phyloP scores from a whole-genome alignment of 805 yeast species.

The Kuraishia hungarica region DNA sequence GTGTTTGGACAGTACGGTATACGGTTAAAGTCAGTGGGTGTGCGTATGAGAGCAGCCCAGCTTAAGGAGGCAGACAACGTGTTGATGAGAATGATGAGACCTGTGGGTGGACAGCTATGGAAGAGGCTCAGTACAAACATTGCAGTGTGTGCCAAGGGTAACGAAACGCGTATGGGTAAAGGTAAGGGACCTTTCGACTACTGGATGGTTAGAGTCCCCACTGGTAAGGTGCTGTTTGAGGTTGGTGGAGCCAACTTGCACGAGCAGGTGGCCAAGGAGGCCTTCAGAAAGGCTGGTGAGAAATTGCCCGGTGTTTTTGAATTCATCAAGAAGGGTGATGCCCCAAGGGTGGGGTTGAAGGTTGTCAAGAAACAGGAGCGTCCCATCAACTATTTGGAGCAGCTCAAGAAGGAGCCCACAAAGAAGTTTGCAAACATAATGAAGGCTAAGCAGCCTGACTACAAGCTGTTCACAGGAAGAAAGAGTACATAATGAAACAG shows the following conservation, averaged over 20 bases:
- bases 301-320: conserved; percentile 92
- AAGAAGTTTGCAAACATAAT: conserved; percentile 50
- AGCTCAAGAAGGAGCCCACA: conserved; percentile 52
- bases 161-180: conserved; percentile 99
- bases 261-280: conserved; percentile 84
- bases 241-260: conserved; percentile 63
- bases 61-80: conserved; percentile 86
- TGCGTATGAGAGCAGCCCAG: conserved; percentile 79
- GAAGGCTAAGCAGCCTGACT: conserved; percentile 43
- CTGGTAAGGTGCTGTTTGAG: conserved; percentile 89
- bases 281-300: conserved; percentile 80
- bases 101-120: conserved; percentile 65
- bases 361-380: conserved; percentile 37
- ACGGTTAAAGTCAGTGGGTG: conserved; percentile 82
- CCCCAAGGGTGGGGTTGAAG: conserved; percentile 66
- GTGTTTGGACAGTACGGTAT: conserved; percentile 81
- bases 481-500: background rate
- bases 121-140: conserved; percentile 77
- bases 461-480: conserved; percentile 29
- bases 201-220: conserved; percentile 95
- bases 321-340: conserved; percentile 56
- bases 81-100: conserved; percentile 75
- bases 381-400: conserved; percentile 43
- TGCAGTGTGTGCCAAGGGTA: conserved; percentile 94
- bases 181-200: conserved; percentile 97